phyloP scores from a whole-genome alignment of 768 basidiomycete genomes.

The Cytidiella melzeri region DNA sequence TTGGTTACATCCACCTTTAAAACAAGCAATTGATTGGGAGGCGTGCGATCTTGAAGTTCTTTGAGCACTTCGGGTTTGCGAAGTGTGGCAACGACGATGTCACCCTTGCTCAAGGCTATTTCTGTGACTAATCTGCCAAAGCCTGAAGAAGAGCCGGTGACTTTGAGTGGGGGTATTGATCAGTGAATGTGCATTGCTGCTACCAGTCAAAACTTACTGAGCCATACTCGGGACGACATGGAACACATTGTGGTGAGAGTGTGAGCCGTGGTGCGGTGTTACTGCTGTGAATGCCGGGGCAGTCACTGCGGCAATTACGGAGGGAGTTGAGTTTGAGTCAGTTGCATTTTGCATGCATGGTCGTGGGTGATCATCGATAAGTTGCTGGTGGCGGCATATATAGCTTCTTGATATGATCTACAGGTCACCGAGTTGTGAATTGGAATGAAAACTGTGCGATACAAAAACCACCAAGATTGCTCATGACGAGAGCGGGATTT shows the following conservation, averaged over 20 bases:
- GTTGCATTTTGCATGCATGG: too few relatives aligned
- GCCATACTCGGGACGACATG: constrained; percentile 4
- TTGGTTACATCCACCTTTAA: constrained; percentile 35
- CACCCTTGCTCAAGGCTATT: constrained; percentile 30
- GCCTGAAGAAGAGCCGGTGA: constrained; percentile 36
- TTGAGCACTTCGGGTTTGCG: constrained; percentile 24
- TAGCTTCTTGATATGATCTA: too few relatives aligned
- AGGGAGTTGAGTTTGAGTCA: too few relatives aligned
- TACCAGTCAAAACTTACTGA: neutral
- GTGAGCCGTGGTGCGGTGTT: too few relatives aligned
- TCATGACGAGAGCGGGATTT: neutral
- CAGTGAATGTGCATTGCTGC: neutral
- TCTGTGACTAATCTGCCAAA: constrained; percentile 33
- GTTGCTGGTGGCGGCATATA: too few relatives aligned
- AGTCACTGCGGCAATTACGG: too few relatives aligned
- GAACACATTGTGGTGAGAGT: too few relatives aligned
- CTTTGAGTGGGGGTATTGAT: constrained; percentile 21
- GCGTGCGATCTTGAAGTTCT: constrained; percentile 22
- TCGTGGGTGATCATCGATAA: too few relatives aligned
- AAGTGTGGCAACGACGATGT: constrained; percentile 36
- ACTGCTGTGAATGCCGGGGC: too few relatives aligned
- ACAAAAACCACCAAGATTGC: neutral
- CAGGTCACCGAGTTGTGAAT: too few relatives aligned
- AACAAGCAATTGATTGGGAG: constrained; percentile 28
- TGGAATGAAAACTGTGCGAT: too few relatives aligned